Base-by-base conservation (phyloP, 768 basidiomycete genomes). In the Boletus tylopilopsis region DNA sequence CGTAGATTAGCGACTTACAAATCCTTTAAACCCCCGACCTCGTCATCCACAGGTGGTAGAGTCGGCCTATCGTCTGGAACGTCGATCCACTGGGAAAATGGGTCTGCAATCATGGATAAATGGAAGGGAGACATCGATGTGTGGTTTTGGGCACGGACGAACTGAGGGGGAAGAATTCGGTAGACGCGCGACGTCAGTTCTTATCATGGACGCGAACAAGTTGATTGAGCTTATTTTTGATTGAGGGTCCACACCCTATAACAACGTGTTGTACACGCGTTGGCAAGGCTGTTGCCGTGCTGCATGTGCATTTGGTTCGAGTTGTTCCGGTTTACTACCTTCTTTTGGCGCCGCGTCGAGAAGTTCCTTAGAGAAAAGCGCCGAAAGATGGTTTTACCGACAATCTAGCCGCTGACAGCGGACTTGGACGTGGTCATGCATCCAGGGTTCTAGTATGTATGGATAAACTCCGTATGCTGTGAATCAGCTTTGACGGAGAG, bases 221-320 rank as follows among this genome's bases (percentile, higher is more conserved):
- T 37, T 61, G 51, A 61, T 56, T 63, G 56, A 59, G 53, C 34
- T 27, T 67, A 56, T 67, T 67, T 45, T 66, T 51, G 45, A 54
- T 63, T 66, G 66, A 45, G 68, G 68, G 66, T 69, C 65, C 66
- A 64, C 66, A 64, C 63, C 62, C 61, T 63, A 67, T 12, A 58
- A 65, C 64, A 67, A 69, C 66, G 66, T 67, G 66, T 68, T 59
- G 40, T 49, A 55, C 66, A 67, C 61, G 66, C 63, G 66, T 47
- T 53, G 55, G 35, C 51, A 54, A 61, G 67, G 67, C 65, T 67
- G 66, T 67, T 66, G 46, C 63, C 47, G 51, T 37, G 57, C 53
- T 61, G 56, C 56, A 47, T 44, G 41, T 50, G 27, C 39, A 46
- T 60, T 43, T 52, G 46, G 49, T 36, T 45, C 47, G 49, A 66